phyloP scores from a whole-genome alignment of 768 basidiomycete genomes.

The Hericium alpestre region DNA sequence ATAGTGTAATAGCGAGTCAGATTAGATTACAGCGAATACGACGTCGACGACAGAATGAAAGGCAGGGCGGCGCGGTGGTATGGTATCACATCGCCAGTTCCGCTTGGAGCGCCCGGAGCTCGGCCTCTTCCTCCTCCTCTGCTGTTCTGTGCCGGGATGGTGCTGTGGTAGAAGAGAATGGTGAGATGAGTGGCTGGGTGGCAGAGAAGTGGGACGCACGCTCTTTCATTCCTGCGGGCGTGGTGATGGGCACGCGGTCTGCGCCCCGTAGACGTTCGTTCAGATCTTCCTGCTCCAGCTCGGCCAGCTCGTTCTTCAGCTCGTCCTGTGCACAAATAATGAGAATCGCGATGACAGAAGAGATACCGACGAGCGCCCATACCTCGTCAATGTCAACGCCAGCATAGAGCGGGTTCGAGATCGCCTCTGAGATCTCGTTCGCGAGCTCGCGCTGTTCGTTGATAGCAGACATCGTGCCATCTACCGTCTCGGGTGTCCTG shows the following conservation, averaged over 20 bases:
- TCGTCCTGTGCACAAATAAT: conserved; percentile 43
- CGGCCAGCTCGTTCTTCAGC: conserved; percentile 68
- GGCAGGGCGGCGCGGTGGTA: conserved; percentile 4
- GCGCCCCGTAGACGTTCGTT: conserved; percentile 78
- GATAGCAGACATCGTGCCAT: conserved; percentile 77
- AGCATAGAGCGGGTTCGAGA: conserved; percentile 58
- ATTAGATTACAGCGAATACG: conserved; percentile 4
- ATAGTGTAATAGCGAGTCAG: not conserved
- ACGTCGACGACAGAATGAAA: not conserved
- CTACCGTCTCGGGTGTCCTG: conserved; percentile 83
- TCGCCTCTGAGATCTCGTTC: conserved; percentile 83
- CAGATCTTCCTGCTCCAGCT: conserved; percentile 81
- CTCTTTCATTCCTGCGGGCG: conserved; percentile 53
- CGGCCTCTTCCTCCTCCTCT: conserved; percentile 87
- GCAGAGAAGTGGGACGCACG: conserved; percentile 32
- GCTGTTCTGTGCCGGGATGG: conserved; percentile 31
- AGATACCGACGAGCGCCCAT: conserved; percentile 13
- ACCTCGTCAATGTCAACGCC: conserved; percentile 67
- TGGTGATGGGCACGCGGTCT: conserved; percentile 81
- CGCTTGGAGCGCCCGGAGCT: conserved; percentile 84
- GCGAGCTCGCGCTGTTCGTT: conserved; percentile 87
- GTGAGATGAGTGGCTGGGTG: conserved; percentile 2
- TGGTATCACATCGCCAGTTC: conserved; percentile 49
- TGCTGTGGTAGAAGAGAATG: conserved; percentile 12
- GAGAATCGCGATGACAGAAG: not conserved